Base-by-base conservation (phyloP, 2,329 filamentous ascomycete genomes). In the Nemania sp. region DNA sequence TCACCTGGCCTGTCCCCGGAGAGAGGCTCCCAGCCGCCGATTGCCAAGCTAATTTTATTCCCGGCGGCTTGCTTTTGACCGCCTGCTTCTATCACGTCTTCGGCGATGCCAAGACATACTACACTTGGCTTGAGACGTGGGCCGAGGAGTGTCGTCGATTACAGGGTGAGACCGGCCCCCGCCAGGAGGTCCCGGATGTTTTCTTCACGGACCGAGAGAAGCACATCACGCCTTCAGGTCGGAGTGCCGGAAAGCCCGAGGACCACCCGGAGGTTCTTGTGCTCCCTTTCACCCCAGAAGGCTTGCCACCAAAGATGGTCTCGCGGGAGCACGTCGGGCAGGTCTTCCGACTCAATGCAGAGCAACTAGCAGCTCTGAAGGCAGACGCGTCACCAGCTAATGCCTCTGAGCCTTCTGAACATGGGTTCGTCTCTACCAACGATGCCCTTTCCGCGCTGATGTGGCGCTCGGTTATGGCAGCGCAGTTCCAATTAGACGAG, bases 371-470 rank as follows among this genome's bases (percentile, higher is more conserved):
- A 9, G 63, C 60, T 1, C 64, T 75, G 25, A 75, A 76, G 61
- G 69, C 60, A 2, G 72, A 76, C 21, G 70, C 72, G 1, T 69
- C 70, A 3, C 72, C 74, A 0, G 53, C 46, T 0, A 71, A 74
- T 47, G 67, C 72, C 1, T 68, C 67, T 2, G 55, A 69, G n/a
- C 57, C 68, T 4, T 64, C 65, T 0, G 69, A 68, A 9, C 65
- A 68, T 39, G 40, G 49, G 11, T 76, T 63, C 48, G 62, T 76
- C 2, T 74, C 73, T 1, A 75, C 72, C 37, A 74, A 76, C 32
- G 74, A 76, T 39, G 73, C 73, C 18, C 64, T 76, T 10, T 74
- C 74, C 13, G 74, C 75, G 1, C 63, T 77, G 9, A 69, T 78
- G 56, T 78, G 76, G 76, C 73, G 53, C 65, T 73, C 69, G 4